Conservation (phyloP, 2,329 filamentous ascomycete species). For the Delphinella strobiligena region DNA sequence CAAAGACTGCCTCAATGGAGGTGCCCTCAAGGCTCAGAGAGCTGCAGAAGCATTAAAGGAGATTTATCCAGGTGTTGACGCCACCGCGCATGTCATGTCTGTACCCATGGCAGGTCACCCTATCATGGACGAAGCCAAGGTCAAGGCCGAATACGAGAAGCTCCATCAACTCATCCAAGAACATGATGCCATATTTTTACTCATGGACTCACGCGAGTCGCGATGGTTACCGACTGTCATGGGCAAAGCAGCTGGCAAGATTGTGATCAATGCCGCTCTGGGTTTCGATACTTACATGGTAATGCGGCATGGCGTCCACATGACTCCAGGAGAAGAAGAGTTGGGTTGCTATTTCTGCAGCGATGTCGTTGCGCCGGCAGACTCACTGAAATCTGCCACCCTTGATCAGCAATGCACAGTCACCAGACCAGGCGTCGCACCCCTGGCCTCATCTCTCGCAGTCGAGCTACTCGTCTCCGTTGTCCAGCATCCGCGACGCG, state of each 20-base stretch:
- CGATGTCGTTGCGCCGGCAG: constrained; percentile 85
- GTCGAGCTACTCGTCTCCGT: constrained; percentile 84
- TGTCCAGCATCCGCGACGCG: constrained; percentile 52
- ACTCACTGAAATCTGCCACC: constrained; percentile 89
- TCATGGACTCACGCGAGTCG: constrained; percentile 92
- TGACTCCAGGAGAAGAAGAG: constrained; percentile 31
- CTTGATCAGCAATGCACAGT: constrained; percentile 98
- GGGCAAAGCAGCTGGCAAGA: constrained; percentile 83
- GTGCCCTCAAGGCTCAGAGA: constrained; percentile 67
- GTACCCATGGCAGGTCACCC: constrained; percentile 96
- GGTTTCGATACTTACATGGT: constrained; percentile 96
- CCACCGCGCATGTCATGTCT: constrained; percentile 65
- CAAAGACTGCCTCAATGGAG: constrained; percentile 75
- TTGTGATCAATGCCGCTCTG: constrained; percentile 91
- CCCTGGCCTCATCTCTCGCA: constrained; percentile 80
- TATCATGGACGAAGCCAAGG: constrained; percentile 58
- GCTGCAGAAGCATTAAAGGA: constrained; percentile 70
- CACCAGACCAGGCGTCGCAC: constrained; percentile 81
- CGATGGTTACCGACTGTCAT: constrained; percentile 94
- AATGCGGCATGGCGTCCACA: constrained; percentile 77
- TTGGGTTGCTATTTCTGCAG: constrained; percentile 98
- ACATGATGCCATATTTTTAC: constrained; percentile 87
- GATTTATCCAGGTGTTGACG: constrained; percentile 84
- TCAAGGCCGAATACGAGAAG: constrained; percentile 61
- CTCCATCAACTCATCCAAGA: constrained; percentile 63